phyloP scores from a whole-genome alignment of 164 flowering plant genomes.

The Magnolia kwangsiensis region DNA sequence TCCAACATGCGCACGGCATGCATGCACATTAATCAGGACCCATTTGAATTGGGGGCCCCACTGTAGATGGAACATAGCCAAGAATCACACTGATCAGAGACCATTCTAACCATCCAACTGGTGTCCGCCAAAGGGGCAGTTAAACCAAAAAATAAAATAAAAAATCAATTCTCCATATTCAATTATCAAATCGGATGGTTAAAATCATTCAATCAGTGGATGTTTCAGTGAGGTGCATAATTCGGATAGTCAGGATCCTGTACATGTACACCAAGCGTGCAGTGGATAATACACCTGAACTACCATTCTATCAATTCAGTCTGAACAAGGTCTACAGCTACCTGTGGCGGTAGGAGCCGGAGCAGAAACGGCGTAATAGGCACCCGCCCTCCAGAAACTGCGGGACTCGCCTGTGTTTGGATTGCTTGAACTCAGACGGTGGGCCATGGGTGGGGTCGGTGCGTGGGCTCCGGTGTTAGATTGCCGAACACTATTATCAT shows the following conservation, averaged over 20 bases:
- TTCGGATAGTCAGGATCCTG: neutral
- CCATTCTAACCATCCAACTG: neutral
- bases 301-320: neutral
- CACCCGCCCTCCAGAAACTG: conserved; percentile 90
- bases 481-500: neutral
- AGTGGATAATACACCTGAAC: neutral
- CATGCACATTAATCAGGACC: too few species aligned
- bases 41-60: neutral
- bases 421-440: conserved; percentile 1
- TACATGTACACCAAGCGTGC: neutral
- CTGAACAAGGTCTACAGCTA: neutral
- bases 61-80: neutral
- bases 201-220: neutral
- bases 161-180: neutral
- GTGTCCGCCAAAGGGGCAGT: neutral
- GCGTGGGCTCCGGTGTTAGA: neutral
- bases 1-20: neutral
- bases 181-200: neutral
- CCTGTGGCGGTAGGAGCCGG: conserved; percentile 24
- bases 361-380: conserved; percentile 27
- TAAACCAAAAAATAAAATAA: neutral
- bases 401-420: conserved; percentile 30
- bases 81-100: neutral
- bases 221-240: neutral
- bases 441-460: neutral